These are phyloP conservation scores for Fomitopsis pulvina DNA, from an alignment of 768 basidiomycete species.

Conservation along the genomic window DNA sequence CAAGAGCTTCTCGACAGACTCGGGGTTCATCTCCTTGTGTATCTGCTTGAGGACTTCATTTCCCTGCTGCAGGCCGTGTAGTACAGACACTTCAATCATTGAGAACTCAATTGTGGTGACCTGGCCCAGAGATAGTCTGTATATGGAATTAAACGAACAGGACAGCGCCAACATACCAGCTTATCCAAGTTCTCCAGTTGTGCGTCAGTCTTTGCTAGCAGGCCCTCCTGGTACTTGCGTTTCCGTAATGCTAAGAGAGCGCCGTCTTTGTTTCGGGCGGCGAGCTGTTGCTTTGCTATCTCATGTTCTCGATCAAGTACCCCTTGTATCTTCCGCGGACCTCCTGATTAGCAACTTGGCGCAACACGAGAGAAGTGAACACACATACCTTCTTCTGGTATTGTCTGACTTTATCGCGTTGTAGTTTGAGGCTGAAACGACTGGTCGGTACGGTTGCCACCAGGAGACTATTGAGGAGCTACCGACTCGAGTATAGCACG, in stretches of 20 bases:
- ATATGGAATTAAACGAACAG: background rate
- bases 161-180: constrained; percentile 47
- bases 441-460: constrained; percentile 15
- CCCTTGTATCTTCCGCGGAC: constrained; percentile 61
- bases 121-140: constrained; percentile 32
- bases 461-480: constrained; percentile 4
- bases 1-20: constrained; percentile 89
- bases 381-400: constrained; percentile 84
- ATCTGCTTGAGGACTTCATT: constrained; percentile 91
- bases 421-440: constrained; percentile 76
- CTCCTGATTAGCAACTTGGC: background rate
- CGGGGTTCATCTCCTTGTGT: constrained; percentile 88
- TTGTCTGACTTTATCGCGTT: constrained; percentile 91
- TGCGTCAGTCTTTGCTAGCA: constrained; percentile 81
- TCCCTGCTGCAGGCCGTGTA: constrained; percentile 91
- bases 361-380: background rate
- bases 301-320: constrained; percentile 83
- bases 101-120: constrained; percentile 97
- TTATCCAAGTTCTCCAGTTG: constrained; percentile 89
- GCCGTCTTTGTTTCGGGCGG: constrained; percentile 76
- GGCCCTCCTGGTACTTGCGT: constrained; percentile 88
- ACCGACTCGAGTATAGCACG: constrained; percentile 92
- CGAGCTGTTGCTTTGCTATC: constrained; percentile 81
- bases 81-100: constrained; percentile 83
- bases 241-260: constrained; percentile 84